Evolutionary conservation across 164 flowering plant species (phyloP).

Genomic region (Liquidambar formosana): DNA sequence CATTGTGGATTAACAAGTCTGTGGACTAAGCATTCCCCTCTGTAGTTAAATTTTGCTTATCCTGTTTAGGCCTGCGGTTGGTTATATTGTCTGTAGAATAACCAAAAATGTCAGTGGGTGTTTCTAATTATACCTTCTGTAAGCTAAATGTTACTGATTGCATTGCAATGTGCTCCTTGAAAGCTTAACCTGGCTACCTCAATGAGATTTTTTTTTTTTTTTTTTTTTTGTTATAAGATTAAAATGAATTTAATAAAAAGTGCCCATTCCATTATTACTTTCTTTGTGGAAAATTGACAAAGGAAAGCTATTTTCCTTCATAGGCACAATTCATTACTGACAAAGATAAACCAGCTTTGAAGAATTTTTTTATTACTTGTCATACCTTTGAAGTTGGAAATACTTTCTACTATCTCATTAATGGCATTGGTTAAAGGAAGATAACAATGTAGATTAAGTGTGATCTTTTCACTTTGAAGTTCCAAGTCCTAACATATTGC

Average conservation of each 20-base stretch:
- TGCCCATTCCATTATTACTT: not conserved
- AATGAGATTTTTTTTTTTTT: not conserved
- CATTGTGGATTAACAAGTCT: not conserved
- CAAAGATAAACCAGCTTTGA: not conserved
- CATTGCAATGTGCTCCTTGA: not conserved
- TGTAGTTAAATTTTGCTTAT: not conserved
- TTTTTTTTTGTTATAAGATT: not conserved
- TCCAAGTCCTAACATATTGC: not conserved
- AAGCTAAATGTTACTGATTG: not conserved
- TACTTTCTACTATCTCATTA: not conserved
- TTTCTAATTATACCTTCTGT: not conserved
- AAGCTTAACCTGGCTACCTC: not conserved
- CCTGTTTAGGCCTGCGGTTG: not conserved
- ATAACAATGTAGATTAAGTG: not conserved
- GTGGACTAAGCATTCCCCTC: not conserved
- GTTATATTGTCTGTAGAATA: not conserved
- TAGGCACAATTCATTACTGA: not conserved
- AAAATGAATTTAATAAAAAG: not conserved
- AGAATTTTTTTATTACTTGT: not conserved
- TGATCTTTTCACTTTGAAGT: not conserved
- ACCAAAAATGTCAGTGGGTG: not conserved
- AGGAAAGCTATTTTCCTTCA: not conserved
- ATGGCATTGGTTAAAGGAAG: not conserved
- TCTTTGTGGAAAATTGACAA: not conserved
- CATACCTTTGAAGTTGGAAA: not conserved